Evolutionary conservation across 257 asterid genomes (phyloP), one percentile per base, ranked within the genome.

Genomic region (Ilex aquifolium): DNA sequence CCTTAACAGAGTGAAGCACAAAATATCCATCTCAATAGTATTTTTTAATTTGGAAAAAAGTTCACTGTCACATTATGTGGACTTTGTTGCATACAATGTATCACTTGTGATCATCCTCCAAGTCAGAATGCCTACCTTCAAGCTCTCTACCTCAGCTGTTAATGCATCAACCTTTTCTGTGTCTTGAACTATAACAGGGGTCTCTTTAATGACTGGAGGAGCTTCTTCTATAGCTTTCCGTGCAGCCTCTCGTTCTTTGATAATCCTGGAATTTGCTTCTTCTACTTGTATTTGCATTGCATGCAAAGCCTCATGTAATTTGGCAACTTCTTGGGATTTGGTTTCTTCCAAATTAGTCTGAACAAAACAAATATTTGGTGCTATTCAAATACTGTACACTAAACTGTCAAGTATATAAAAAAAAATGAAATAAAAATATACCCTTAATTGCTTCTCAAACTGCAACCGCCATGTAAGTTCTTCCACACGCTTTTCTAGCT

Each of bases 401-500:
- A 65, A 72, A 27, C n/a, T 53, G 15, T 6, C 57, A 46, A 8
- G 29, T 61, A 50, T 21, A 64, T 53, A 15, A 10, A 6, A 5
- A 5, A 17, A 21, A 17, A 53, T 10, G 52, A 46, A 10, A 14
- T 4, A 7, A 14, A 53, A 57, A 72, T 49, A 74, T 79, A 93
- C 99, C 95, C 97, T 88, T 55, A 90, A 66, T 70, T 95, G 82
- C 80, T 88, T 93, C 87, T 93, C 97, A 66, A 93, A 86, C 81
- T 90, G 99, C 83, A 93, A 61, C 65, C 99, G 88, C 99, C 99
- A 93, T 15, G 99, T 81, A 54, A 93, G 96, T 76, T 93, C 99
- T 79, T 93, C 99, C 62, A 93, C 99, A 76, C 91, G 90, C 92
- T 90, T 93, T 79, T 93, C 99, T 50, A 91, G 82, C 88, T 85